Base-by-base conservation (phyloP, 2,329 filamentous ascomycete species). In the Ophioceras dolichostomum region DNA sequence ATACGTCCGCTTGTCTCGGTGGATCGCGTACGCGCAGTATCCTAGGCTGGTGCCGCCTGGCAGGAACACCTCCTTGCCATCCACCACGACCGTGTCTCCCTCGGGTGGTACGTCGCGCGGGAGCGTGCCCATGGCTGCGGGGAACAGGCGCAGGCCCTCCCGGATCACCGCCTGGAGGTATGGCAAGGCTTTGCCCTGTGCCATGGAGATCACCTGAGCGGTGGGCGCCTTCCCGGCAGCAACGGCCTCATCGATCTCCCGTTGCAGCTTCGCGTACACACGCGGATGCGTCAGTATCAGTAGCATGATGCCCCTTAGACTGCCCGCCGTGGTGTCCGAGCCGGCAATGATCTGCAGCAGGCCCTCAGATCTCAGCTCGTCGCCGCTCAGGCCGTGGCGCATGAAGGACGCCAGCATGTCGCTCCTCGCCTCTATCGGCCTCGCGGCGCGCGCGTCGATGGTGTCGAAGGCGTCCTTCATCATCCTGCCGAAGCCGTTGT, bases 1-100 rank as follows among this genome's bases (percentile, higher is more conserved):
- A 73, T 76, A 81, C 48, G 79, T 70, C 31, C 65, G 61, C 24
- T 60, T 62, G 32, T 61, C 66, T 50, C 73, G 75, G 54, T 80
- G 75, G 43, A 80, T 73, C 0, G 74, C 78, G 53, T 79, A 79
- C 10, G 68, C 27, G 9, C 38, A 38, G 38, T 37, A 42, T 1
- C 22, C 43, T 7, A 45, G 28, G 3, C 39, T 8, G 3, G 43
- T 45, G 4, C 44, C 44, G 2, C 39, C 42, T 2, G 44, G 44
- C 18, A 47, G 27, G 26, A 38, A 41, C 8, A 26, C 22, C 8
- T 7, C 8, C 22, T 26, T 13, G 18, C 27, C 20, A 26, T 29
- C 22, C 32, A 36, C 39, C 17, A 19, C 28, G 19, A 41, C 19
- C 8, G 35, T 21, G 16, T 41, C 36, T 9, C 34, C 36, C 21